Evolutionary conservation across 192 early-diverging fungal genomes (phyloP).

Genomic region (Chytriomyces confervae): DNA sequence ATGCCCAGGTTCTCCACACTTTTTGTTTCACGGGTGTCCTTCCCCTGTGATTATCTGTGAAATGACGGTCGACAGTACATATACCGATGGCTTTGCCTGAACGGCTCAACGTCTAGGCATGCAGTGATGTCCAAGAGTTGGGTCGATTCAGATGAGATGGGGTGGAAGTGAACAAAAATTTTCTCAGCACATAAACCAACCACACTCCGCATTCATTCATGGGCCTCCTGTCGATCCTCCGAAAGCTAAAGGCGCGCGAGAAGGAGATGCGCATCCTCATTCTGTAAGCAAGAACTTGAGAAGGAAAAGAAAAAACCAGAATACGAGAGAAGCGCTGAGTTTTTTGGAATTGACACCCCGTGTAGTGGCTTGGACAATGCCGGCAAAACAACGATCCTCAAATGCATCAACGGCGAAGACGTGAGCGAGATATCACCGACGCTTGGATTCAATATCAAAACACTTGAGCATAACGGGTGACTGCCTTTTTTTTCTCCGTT

Average conservation of each 20-base stretch:
- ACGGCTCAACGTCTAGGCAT: too few relatives aligned
- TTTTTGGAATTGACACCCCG: background rate
- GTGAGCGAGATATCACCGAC: slow-evolving; percentile 92
- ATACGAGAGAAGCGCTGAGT: background rate
- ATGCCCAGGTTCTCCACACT: too few relatives aligned
- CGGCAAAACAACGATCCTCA: slow-evolving; percentile 98
- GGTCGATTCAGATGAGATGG: too few relatives aligned
- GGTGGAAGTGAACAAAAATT: too few relatives aligned
- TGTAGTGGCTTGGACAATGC: slow-evolving; percentile 94
- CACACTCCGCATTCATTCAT: slow-evolving; percentile 50
- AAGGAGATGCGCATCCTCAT: slow-evolving; percentile 94
- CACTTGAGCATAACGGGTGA: slow-evolving; percentile 81
- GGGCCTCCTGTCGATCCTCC: slow-evolving; percentile 94
- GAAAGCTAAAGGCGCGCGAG: slow-evolving; percentile 89
- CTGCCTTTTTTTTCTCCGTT: background rate
- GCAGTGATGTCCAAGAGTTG: too few relatives aligned
- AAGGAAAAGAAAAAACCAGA: background rate
- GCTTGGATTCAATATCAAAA: slow-evolving; percentile 98
- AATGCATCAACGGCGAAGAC: slow-evolving; percentile 91
- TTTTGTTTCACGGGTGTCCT: too few relatives aligned
- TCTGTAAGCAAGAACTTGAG: slow-evolving; percentile 58
- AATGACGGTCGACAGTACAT: too few relatives aligned
- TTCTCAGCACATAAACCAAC: too few relatives aligned
- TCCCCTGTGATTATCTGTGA: too few relatives aligned
- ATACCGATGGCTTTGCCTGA: too few relatives aligned